phyloP scores from a whole-genome alignment of 306 rosid genomes.

The Corylus avellana region DNA sequence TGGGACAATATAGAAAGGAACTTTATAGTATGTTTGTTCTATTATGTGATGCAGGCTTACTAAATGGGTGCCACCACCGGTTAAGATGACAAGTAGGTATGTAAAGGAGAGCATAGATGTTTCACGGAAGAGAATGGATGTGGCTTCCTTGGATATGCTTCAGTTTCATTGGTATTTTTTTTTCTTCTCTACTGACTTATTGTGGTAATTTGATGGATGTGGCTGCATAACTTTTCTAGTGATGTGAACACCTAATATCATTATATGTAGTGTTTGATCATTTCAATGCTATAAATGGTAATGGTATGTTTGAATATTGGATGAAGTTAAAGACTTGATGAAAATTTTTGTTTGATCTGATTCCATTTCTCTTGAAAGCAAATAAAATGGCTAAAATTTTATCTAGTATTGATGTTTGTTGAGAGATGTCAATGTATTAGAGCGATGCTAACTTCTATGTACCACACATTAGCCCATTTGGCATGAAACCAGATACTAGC shows the following conservation, averaged over 20 bases:
- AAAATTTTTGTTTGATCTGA: not conserved
- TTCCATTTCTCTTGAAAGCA: not conserved
- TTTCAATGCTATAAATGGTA: not conserved
- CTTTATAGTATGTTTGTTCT: conserved; percentile 24
- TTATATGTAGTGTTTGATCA: too few species aligned
- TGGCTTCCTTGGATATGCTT: conserved; percentile 93
- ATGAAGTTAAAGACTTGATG: not conserved
- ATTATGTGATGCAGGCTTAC: conserved; percentile 70
- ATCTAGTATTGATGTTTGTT: not conserved
- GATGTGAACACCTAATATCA: not conserved
- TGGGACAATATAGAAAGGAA: not conserved
- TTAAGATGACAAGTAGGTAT: conserved; percentile 86
- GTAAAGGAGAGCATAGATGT: conserved; percentile 83
- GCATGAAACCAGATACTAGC: not conserved
- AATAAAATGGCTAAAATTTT: not conserved
- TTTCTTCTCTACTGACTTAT: conserved; percentile 8
- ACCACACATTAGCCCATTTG: not conserved
- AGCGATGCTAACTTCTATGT: not conserved
- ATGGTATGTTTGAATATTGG: not conserved
- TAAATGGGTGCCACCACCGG: conserved; percentile 98
- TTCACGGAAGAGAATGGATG: conserved; percentile 96
- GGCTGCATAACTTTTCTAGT: conserved; percentile 2
- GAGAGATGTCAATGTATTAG: not conserved
- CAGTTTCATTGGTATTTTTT: conserved; percentile 86
- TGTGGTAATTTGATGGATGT: conserved; percentile 1